Base-by-base conservation (phyloP, 2,329 filamentous ascomycete species). In the Aspergillus quadrilineatus region DNA sequence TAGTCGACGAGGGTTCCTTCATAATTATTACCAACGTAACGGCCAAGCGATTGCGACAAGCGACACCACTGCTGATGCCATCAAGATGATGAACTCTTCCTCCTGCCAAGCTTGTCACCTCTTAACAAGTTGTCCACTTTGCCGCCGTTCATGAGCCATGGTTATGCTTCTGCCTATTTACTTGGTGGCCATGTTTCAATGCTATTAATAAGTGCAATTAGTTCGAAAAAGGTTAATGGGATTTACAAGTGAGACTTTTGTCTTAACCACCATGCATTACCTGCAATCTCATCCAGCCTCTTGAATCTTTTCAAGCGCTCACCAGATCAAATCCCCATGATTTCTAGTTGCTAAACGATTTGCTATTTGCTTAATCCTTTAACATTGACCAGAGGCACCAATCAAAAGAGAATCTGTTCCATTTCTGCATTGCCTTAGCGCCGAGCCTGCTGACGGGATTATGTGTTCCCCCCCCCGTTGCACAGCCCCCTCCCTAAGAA, bases 101-200 rank as follows among this genome's bases (percentile, higher is more conserved):
- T 43, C 44, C 44, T 54, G 52, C 52, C 52, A 48, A 48, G 44
- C 10, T 12, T 34, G 5, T 4, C 17, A 34, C 30, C 30, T 34
- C 30, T 34, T 10, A 34, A 6, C 30, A 22, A 22, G 22, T 22
- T 22, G 22, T 22, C 22, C 22, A 22, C 22, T 22, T 22, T 22
- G 30, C 10, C 26, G 12, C 2, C n/a, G 34, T 9, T 14, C 34
- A 12, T 47, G 17, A 41, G 28, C 44, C 44, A 54, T 54, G 44
- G 52, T 54, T 54, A 48, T 54, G 48, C 8, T 54, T 54, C 52
- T 54, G 52, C 52, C 52, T 54, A 46, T 29, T 43, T 22, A 22
- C 17, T 52, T 41, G 22, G 34, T 28, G 29, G n/a, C 14, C 32
- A 42, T 32, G 41, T 37, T 7, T 44, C 29, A 43, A 37, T 34